Evolutionary conservation across 129 eudicot genomes (phyloP).

Genomic region (Arctium lappa): DNA sequence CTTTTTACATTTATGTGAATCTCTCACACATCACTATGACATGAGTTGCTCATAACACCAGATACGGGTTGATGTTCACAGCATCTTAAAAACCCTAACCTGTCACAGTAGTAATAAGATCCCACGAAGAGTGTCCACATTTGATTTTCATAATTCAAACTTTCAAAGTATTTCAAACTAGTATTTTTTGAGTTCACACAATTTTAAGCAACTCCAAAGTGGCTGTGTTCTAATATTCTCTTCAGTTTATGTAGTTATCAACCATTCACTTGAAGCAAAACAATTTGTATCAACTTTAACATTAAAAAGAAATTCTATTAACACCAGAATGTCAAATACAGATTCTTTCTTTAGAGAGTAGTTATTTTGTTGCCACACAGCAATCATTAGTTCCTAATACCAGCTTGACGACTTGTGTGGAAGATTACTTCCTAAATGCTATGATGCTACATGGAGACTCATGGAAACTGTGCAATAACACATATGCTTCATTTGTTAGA

Average conservation of each 20-base stretch:
- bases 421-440: background rate
- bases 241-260: background rate
- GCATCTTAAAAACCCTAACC: background rate
- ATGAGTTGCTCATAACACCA: background rate
- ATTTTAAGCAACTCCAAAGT: background rate
- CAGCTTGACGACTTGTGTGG: background rate
- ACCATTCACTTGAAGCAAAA: background rate
- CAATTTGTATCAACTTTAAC: background rate
- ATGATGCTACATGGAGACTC: background rate
- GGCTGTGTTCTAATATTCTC: background rate
- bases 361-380: background rate
- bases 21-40: background rate
- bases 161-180: background rate
- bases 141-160: background rate
- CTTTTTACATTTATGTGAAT: background rate
- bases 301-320: background rate
- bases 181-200: background rate
- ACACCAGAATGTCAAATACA: background rate
- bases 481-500: conserved; percentile 5
- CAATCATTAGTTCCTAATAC: background rate
- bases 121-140: background rate
- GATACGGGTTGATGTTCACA: background rate
- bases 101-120: background rate
- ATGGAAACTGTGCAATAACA: background rate
- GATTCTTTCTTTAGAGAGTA: background rate